Percentiles rank a stretch among this genome's conserved stretches.
Conservation (phyloP, 1,284 basidiomycete species). For the Cutaneotrichosporon sp. region DNA sequence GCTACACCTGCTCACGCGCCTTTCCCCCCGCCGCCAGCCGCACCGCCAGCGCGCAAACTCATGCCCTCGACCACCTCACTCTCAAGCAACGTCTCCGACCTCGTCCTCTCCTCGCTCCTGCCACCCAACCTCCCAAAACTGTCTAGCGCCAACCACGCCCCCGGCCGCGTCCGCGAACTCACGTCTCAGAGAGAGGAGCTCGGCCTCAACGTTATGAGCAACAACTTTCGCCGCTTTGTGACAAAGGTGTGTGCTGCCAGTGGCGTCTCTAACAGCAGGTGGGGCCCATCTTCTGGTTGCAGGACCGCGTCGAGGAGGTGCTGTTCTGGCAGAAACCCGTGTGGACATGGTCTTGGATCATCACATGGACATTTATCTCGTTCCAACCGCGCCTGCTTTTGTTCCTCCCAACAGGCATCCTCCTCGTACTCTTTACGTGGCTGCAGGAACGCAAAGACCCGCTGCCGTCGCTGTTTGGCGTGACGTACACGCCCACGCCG, state of each 20-base stretch:
- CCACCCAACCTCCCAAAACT: conserved; percentile 42
- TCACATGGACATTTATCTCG: conserved; percentile 45
- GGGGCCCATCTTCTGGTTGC: conserved; percentile 47
- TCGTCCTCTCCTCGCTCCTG: conserved; percentile 35
- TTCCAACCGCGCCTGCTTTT: conserved; percentile 46
- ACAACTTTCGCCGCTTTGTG: conserved; percentile 47
- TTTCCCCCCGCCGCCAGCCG: conserved; percentile 12
- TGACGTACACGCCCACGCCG: conserved; percentile 10
- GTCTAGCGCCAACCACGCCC: conserved; percentile 10
- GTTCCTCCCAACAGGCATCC: conserved; percentile 34
- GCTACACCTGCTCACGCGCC: background rate
- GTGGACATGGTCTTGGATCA: conserved; percentile 46
- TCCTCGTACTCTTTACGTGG: conserved; percentile 40
- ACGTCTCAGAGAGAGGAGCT: conserved; percentile 41
- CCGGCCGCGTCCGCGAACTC: conserved; percentile 24
- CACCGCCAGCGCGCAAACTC: conserved; percentile 19
- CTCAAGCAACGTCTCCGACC: conserved; percentile 40
- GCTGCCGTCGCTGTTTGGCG: conserved; percentile 34
- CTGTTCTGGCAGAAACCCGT: conserved; percentile 48
- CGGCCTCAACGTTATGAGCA: conserved; percentile 40
- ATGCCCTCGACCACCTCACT: conserved; percentile 22
- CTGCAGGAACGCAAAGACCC: conserved; percentile 36
- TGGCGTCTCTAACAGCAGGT: conserved; percentile 23
- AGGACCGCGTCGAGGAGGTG: conserved; percentile 48
- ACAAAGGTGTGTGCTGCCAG: conserved; percentile 31